Evolutionary conservation across 805 yeast species (phyloP).

Genomic region (Saturnispora quitensis): DNA sequence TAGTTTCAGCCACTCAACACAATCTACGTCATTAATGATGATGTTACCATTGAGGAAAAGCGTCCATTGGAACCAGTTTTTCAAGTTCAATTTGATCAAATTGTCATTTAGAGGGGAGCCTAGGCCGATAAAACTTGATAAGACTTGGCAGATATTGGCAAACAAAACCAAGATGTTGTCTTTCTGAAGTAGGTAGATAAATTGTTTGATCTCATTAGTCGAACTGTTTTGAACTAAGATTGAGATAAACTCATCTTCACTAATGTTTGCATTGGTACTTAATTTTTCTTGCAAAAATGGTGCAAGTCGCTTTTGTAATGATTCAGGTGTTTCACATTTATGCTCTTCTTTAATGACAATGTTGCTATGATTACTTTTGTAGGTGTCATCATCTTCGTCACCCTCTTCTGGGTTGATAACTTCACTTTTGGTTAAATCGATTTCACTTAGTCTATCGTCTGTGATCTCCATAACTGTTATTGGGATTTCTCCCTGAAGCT

Average conservation of each 20-base stretch:
- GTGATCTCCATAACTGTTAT: conserved; percentile 21
- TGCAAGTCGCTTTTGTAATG: conserved; percentile 17
- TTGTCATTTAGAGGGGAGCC: not conserved
- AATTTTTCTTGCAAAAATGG: conserved; percentile 15
- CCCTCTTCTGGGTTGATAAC: conserved; percentile 17
- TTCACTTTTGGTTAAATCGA: conserved; percentile 11
- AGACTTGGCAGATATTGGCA: conserved; percentile 36
- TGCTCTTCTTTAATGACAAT: conserved; percentile 11
- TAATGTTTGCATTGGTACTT: conserved; percentile 18
- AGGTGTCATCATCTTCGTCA: conserved; percentile 3
- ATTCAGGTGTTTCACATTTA: conserved; percentile 19
- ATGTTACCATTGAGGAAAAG: conserved; percentile 63
- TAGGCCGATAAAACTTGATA: conserved; percentile 30
- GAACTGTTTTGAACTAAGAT: conserved; percentile 21
- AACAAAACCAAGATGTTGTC: conserved; percentile 35
- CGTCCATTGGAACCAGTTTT: conserved; percentile 74
- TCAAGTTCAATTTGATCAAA: conserved; percentile 3
- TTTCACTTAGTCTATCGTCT: conserved; percentile 11
- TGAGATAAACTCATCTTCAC: conserved; percentile 21
- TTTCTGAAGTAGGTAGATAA: conserved; percentile 46
- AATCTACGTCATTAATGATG: conserved; percentile 41
- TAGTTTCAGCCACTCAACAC: conserved; percentile 45
- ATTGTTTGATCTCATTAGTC: conserved; percentile 38
- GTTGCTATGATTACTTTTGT: not conserved
- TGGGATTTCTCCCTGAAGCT: conserved; percentile 15